Percentiles rank a stretch among this genome's conserved stretches.
Evolutionary conservation across 257 asterid genomes (phyloP).

Genomic region (Nicotiana obtusifolia): DNA sequence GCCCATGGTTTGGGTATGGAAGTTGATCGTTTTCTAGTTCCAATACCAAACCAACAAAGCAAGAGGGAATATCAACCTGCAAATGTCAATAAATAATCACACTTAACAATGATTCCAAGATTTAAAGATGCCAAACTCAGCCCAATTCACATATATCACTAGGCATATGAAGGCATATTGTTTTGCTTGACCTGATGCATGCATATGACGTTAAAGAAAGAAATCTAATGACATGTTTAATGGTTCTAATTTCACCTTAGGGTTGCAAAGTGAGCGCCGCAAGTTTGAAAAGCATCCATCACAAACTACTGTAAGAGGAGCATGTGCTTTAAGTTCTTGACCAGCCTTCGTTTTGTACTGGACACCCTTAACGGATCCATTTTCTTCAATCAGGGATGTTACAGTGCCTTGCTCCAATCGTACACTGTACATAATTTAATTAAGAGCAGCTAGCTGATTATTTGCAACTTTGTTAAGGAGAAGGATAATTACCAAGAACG

Average conservation of each 20-base stretch:
- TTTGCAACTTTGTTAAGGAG: background rate
- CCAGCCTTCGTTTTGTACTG: slow-evolving; percentile 37
- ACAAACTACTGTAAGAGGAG: slow-evolving; percentile 46
- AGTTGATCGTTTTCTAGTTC: slow-evolving; percentile 37
- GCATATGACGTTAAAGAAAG: background rate
- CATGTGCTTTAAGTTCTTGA: slow-evolving; percentile 30
- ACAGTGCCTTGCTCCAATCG: slow-evolving; percentile 51
- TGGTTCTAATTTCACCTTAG: slow-evolving; percentile 29
- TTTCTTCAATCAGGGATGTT: slow-evolving; percentile 45
- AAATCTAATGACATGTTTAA: background rate
- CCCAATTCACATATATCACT: background rate
- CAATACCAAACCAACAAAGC: slow-evolving; percentile 41
- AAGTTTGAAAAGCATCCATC: slow-evolving; percentile 60
- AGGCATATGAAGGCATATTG: background rate
- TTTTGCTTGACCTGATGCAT: background rate
- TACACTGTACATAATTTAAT: slow-evolving; percentile 24
- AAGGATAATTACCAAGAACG: background rate
- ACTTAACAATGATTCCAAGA: background rate
- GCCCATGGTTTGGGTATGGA: slow-evolving; percentile 50
- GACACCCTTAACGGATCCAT: slow-evolving; percentile 41
- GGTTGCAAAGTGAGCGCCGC: slow-evolving; percentile 43
- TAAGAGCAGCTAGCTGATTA: background rate
- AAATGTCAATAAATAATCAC: slow-evolving; percentile 5
- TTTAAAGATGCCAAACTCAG: background rate
- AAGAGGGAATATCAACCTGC: slow-evolving; percentile 46